These are phyloP conservation scores for Hypomontagnella submonticulosa DNA, from an alignment of 495 filamentous ascomycete genomes.

Conservation along the genomic window DNA sequence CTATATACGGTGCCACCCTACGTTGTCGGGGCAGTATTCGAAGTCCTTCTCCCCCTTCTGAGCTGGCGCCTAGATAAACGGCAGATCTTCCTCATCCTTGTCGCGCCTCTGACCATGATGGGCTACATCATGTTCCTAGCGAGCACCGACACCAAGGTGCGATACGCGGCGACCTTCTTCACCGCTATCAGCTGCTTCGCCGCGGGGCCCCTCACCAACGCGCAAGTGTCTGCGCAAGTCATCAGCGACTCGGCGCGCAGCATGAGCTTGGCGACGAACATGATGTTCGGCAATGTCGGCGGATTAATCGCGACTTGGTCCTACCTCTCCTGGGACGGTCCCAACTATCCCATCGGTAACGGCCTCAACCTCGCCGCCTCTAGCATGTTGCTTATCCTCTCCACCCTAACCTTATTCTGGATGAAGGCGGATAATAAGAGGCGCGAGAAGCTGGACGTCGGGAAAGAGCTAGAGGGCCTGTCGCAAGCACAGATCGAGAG, in stretches of 20 bases:
- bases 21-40: conserved; percentile 74
- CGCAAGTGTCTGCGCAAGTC: conserved; percentile 75
- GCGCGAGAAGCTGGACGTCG: conserved; percentile 64
- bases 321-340: conserved; percentile 71
- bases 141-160: conserved; percentile 59
- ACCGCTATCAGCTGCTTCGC: conserved; percentile 75
- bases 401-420: conserved; percentile 62
- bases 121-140: conserved; percentile 81
- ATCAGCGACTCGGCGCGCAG: conserved; percentile 75
- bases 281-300: conserved; percentile 79
- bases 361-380: conserved; percentile 75
- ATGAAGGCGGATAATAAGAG: conserved; percentile 73
- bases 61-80: conserved; percentile 67
- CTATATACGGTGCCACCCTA: conserved; percentile 79
- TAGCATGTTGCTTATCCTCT: conserved; percentile 61
- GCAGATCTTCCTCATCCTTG: conserved; percentile 72
- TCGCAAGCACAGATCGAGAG: conserved; percentile 68
- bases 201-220: conserved; percentile 71
- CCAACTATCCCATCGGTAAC: conserved; percentile 78
- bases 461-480: conserved; percentile 66
- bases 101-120: conserved; percentile 67
- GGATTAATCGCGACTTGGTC: conserved; percentile 77
- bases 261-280: conserved; percentile 71
- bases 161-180: conserved; percentile 79
- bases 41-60: conserved; percentile 68